These are phyloP conservation scores for Porphyridium purpureum DNA, from an alignment of 23 red algal species.

Conservation along the genomic window DNA sequence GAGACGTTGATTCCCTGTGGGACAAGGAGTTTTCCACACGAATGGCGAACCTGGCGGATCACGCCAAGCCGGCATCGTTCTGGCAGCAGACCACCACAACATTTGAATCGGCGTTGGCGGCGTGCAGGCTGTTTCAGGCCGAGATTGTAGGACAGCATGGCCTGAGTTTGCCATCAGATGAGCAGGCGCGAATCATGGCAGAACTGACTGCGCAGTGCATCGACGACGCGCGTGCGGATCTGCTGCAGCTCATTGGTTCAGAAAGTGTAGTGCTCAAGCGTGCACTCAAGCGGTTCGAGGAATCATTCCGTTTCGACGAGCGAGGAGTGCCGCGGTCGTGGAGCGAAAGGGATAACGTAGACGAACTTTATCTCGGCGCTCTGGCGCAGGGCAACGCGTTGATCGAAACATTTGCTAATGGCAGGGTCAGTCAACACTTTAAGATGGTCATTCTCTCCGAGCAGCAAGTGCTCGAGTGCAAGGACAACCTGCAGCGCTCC, in stretches of 20 bases:
- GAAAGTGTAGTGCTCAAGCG: constrained; percentile 21
- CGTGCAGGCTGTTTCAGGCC: too few relatives aligned
- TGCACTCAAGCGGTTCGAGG: constrained; percentile 63
- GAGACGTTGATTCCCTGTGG: too few relatives aligned
- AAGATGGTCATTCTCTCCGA: background rate
- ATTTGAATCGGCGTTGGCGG: constrained; percentile 9
- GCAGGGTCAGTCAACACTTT: constrained; percentile 7
- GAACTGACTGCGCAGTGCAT: constrained; percentile 23
- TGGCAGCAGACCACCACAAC: too few relatives aligned
- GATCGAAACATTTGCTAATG: constrained; percentile 11
- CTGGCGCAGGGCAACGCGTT: constrained; percentile 23
- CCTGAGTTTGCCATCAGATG: constrained; percentile 8
- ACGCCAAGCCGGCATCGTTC: too few relatives aligned
- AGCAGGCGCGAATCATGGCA: constrained; percentile 5
- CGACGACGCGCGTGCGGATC: constrained; percentile 5
- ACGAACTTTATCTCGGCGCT: constrained; percentile 41
- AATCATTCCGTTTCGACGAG: constrained; percentile 79
- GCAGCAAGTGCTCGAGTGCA: constrained; percentile 14
- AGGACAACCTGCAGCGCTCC: constrained; percentile 45
- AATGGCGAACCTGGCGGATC: too few relatives aligned
- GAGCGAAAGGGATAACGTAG: constrained; percentile 62
- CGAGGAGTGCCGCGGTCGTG: constrained; percentile 62
- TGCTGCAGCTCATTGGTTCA: constrained; percentile 32
- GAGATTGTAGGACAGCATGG: constrained; percentile 19
- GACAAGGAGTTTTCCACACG: too few relatives aligned